Conservation (phyloP, 208 protist genomes). For the Porcisia deanei region DNA sequence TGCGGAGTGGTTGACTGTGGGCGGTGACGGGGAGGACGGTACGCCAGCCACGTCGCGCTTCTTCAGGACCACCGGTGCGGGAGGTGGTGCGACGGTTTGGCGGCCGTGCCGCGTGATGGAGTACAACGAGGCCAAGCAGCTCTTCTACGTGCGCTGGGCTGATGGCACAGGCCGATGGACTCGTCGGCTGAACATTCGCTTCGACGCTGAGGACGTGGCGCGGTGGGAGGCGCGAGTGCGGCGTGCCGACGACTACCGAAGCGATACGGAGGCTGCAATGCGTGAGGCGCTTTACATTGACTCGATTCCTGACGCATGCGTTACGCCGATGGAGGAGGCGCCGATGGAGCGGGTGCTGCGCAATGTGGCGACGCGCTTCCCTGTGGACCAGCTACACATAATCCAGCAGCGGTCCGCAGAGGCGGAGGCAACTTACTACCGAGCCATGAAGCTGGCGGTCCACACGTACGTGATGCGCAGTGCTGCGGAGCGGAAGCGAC, state of each 20-base stretch:
- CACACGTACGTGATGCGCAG: slow-evolving; percentile 74
- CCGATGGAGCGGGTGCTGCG: slow-evolving; percentile 89
- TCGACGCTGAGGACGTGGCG: slow-evolving; percentile 79
- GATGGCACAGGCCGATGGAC: slow-evolving; percentile 84
- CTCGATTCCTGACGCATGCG: slow-evolving; percentile 46
- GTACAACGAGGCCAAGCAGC: slow-evolving; percentile 65
- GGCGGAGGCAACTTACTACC: slow-evolving; percentile 82
- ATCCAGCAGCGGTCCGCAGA: slow-evolving; percentile 76
- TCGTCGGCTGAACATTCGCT: slow-evolving; percentile 89
- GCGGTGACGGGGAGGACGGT: slow-evolving; percentile 38
- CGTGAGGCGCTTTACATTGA: slow-evolving; percentile 82
- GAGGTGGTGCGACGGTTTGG: slow-evolving; percentile 53
- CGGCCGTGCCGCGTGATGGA: slow-evolving; percentile 61
- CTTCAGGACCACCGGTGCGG: slow-evolving; percentile 42
- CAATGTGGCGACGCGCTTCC: slow-evolving; percentile 76
- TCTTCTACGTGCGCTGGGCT: slow-evolving; percentile 78
- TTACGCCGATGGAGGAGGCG: slow-evolving; percentile 76
- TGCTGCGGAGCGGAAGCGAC: slow-evolving; percentile 60
- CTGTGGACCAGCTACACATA: slow-evolving; percentile 67
- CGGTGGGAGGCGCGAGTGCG: slow-evolving; percentile 77
- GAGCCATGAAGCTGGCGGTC: slow-evolving; percentile 74
- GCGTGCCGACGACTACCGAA: slow-evolving; percentile 69
- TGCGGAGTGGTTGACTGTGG: slow-evolving; percentile 82
- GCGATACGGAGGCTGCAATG: slow-evolving; percentile 69
- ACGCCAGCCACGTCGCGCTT: slow-evolving; percentile 85